These are phyloP conservation scores for Lipomyces orientalis DNA, from an alignment of 805 yeast genomes.

Conservation along the genomic window DNA sequence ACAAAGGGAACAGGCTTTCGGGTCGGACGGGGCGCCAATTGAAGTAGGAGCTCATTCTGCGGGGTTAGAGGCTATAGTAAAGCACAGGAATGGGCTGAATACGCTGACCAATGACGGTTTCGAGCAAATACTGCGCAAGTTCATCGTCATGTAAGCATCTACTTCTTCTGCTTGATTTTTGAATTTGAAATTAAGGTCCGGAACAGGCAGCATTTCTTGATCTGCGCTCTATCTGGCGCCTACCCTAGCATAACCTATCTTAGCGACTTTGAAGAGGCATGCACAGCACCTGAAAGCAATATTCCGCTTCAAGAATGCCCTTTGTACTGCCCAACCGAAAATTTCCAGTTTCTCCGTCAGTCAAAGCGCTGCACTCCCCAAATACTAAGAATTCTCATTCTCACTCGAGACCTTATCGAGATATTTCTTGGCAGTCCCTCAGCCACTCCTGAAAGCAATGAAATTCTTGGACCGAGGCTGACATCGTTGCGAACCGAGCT, in stretches of 20 bases:
- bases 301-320: not conserved
- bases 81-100: conserved; percentile 1
- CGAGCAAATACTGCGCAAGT: not conserved
- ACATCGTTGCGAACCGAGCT: not conserved
- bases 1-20: not conserved
- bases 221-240: conserved; percentile 1
- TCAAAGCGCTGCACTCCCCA: not conserved
- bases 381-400: not conserved
- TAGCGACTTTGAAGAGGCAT: not conserved
- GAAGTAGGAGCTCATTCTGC: conserved; percentile 2
- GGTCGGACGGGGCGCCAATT: not conserved
- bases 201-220: conserved; percentile 1
- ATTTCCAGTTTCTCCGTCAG: not conserved
- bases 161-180: not conserved
- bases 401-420: not conserved
- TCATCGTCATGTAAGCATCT: not conserved
- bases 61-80: conserved; percentile 1
- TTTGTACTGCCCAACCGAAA: not conserved
- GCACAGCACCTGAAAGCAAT: not conserved
- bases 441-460: not conserved
- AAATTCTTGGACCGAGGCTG: not conserved
- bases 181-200: not conserved
- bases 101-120: not conserved
- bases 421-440: not conserved
- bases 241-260: not conserved